Percentiles rank a stretch among this genome's conserved stretches.
Evolutionary conservation across 495 filamentous ascomycete species (phyloP).

Genomic region (Jackrogersella minutella): DNA sequence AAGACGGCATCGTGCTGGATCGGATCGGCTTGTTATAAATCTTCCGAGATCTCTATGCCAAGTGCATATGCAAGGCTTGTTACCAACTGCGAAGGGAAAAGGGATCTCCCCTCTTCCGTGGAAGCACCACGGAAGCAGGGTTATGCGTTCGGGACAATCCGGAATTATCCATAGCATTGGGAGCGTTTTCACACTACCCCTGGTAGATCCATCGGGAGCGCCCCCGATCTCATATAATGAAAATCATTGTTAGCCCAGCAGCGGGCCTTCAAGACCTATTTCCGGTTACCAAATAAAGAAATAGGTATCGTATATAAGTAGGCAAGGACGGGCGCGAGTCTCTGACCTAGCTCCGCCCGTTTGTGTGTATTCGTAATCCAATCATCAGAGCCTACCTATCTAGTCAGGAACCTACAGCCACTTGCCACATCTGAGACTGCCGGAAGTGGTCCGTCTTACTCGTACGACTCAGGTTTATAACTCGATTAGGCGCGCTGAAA

Average conservation of each 20-base stretch:
- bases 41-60: constrained; percentile 17
- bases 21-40: constrained; percentile 11
- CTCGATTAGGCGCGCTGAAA: constrained; percentile 1
- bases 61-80: not conserved
- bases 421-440: constrained; percentile 4
- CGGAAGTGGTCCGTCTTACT: constrained; percentile 1
- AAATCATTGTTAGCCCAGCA: not conserved
- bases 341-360: not conserved
- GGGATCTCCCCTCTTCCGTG: constrained; percentile 19
- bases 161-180: constrained; percentile 20
- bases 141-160: not conserved
- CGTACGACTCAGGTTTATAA: not conserved
- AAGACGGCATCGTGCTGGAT: constrained; percentile 35
- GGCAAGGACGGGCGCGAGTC: not conserved
- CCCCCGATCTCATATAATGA: not conserved
- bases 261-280: not conserved
- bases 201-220: too few relatives aligned
- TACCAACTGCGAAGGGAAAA: not conserved
- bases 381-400: not conserved
- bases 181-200: not conserved
- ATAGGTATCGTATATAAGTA: not conserved
- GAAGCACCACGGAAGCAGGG: constrained; percentile 2
- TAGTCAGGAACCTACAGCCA: not conserved
- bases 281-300: not conserved
- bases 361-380: not conserved